Conservation (phyloP, 441 rosid species). For the Adansonia madagascariensis region DNA sequence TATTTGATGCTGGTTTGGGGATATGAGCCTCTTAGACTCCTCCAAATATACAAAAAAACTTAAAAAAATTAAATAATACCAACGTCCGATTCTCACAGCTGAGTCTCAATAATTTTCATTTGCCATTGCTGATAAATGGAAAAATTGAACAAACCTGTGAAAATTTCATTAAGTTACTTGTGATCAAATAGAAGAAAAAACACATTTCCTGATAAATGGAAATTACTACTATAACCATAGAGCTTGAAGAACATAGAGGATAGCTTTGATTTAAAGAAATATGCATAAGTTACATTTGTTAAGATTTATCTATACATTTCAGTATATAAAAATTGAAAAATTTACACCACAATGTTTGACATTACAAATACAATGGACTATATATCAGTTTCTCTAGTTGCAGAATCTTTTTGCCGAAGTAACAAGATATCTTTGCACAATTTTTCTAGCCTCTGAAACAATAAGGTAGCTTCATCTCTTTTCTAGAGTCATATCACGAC, state of each 20-base stretch:
- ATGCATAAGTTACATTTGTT: conserved; percentile 4
- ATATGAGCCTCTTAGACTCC: too few species aligned
- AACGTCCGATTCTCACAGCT: too few species aligned
- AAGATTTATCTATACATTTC: conserved; percentile 14
- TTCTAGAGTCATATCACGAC: not conserved
- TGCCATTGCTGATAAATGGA: too few species aligned
- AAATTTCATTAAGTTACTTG: too few species aligned
- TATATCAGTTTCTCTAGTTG: conserved; percentile 1
- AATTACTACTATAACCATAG: not conserved
- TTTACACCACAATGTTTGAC: conserved; percentile 8
- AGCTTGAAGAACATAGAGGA: not conserved
- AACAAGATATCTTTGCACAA: not conserved
- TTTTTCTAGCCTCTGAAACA: not conserved
- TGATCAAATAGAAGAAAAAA: not conserved
- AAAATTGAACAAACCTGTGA: too few species aligned
- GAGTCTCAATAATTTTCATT: too few species aligned
- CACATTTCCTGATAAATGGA: not conserved
- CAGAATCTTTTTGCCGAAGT: not conserved
- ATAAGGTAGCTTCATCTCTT: not conserved
- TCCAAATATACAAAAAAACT: too few species aligned
- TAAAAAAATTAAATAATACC: too few species aligned
- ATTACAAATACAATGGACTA: conserved; percentile 14
- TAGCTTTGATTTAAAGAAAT: conserved; percentile 8
- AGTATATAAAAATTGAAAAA: conserved; percentile 1
- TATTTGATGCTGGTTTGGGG: too few species aligned